Conservation (phyloP, 805 yeast species). For the Candida piceae region DNA sequence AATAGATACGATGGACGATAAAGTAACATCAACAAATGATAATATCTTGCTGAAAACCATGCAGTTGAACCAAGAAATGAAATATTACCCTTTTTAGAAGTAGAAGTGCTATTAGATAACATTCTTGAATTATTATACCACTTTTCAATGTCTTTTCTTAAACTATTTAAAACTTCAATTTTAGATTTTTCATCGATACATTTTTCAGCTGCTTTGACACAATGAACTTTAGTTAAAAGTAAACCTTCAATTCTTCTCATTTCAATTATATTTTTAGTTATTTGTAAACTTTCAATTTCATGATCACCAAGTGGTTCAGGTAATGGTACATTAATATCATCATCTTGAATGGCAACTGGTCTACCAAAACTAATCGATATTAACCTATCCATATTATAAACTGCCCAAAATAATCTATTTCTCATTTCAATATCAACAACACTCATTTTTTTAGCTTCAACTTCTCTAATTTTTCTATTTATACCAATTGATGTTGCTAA, state of each 20-base stretch:
- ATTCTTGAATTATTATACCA: conserved; percentile 29
- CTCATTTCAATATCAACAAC: conserved; percentile 37
- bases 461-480: conserved; percentile 33
- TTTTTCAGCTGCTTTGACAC: conserved; percentile 34
- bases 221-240: conserved; percentile 41
- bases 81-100: conserved; percentile 10
- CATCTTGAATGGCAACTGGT: conserved; percentile 25
- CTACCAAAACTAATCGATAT: conserved; percentile 24
- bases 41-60: conserved; percentile 39
- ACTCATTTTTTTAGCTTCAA: conserved; percentile 26
- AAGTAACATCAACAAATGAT: conserved; percentile 40
- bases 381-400: conserved; percentile 24
- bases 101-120: conserved; percentile 10
- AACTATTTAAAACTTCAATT: conserved; percentile 26
- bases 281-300: conserved; percentile 35
- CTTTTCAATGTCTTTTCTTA: conserved; percentile 34
- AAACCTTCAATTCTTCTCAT: conserved; percentile 44
- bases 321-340: conserved; percentile 25
- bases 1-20: conserved; percentile 47
- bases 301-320: conserved; percentile 35
- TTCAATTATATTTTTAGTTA: conserved; percentile 37
- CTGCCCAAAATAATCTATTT: conserved; percentile 32
- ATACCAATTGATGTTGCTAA: conserved; percentile 41
- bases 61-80: conserved; percentile 28
- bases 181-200: conserved; percentile 29